Percentiles rank a stretch among this genome's conserved stretches.
Conservation (phyloP, 1,284 basidiomycete genomes). For the Uromyces viciae-fabae region DNA sequence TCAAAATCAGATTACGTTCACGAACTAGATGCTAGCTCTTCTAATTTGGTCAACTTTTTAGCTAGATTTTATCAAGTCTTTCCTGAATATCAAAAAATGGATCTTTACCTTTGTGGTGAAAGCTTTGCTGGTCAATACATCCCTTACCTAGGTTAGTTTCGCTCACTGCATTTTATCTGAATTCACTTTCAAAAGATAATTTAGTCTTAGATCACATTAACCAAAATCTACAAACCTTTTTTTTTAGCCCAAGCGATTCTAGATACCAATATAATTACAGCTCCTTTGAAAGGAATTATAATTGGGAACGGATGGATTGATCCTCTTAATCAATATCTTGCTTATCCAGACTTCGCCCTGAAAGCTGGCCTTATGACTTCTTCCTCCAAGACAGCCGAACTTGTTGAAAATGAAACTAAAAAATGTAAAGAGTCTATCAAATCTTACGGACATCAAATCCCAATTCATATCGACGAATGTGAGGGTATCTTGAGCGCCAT, state of each 20-base stretch:
- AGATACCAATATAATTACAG: conserved; percentile 62
- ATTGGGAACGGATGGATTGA: conserved; percentile 99
- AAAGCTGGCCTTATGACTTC: conserved; percentile 72
- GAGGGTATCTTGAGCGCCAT: conserved; percentile 66
- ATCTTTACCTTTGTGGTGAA: conserved; percentile 91
- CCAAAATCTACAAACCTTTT: conserved; percentile 45
- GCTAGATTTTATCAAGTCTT: conserved; percentile 83
- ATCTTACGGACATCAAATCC: conserved; percentile 58
- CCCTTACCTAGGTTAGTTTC: conserved; percentile 73
- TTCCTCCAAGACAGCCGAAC: conserved; percentile 67
- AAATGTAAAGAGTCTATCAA: conserved; percentile 61
- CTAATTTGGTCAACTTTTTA: conserved; percentile 78
- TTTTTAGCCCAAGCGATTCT: conserved; percentile 72
- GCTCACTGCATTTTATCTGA: background rate
- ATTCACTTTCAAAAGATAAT: background rate
- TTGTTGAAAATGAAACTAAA: conserved; percentile 65
- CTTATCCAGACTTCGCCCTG: conserved; percentile 82
- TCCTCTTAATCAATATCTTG: conserved; percentile 77
- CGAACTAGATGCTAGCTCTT: conserved; percentile 71
- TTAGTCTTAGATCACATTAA: background rate
- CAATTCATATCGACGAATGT: conserved; percentile 67
- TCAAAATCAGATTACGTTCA: conserved; percentile 80
- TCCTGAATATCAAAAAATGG: conserved; percentile 76
- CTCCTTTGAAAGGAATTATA: conserved; percentile 69
- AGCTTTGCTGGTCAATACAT: conserved; percentile 99